Conservation (phyloP, 2,329 filamentous ascomycete species). For the Claviceps pazoutovae region DNA sequence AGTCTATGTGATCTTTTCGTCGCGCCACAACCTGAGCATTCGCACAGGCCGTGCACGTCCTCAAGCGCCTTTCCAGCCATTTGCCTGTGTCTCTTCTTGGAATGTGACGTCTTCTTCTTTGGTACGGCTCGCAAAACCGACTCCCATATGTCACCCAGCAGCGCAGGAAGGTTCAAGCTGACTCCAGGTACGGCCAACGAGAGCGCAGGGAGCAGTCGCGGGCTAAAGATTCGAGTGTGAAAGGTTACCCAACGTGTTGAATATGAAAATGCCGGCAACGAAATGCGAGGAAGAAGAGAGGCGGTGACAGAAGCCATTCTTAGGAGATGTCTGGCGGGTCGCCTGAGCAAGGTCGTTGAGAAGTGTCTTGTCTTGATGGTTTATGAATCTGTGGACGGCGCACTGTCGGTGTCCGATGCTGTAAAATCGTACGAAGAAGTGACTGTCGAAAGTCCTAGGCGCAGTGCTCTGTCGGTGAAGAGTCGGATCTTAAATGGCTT, state of each 20-base stretch:
- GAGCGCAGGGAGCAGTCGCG: conserved; percentile 37
- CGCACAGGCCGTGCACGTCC: conserved; percentile 76
- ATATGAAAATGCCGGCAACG: conserved; percentile 25
- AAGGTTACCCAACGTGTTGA: conserved; percentile 29
- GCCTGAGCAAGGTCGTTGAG: background rate
- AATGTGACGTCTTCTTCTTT: conserved; percentile 97
- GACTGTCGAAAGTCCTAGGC: no score
- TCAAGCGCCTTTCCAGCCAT: conserved; percentile 92
- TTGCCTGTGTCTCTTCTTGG: conserved; percentile 84
- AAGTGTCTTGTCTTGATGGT: background rate
- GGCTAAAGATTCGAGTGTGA: conserved; percentile 30
- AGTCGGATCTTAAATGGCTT: background rate
- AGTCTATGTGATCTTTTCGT: conserved; percentile 79
- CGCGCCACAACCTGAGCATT: conserved; percentile 78
- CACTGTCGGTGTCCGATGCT: background rate
- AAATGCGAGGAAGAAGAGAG: conserved; percentile 42
- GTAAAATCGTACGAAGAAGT: background rate
- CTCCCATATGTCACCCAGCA: conserved; percentile 83
- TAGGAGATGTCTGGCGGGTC: background rate
- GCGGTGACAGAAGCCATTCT: conserved; percentile 13
- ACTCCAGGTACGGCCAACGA: conserved; percentile 47
- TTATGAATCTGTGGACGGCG: no score
- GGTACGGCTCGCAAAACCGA: conserved; percentile 83
- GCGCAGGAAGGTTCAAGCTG: conserved; percentile 36
- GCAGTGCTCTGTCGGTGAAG: background rate